Evolutionary conservation across 2,329 filamentous ascomycete genomes (phyloP).

Genomic region (Sarocladiaceae sp.): DNA sequence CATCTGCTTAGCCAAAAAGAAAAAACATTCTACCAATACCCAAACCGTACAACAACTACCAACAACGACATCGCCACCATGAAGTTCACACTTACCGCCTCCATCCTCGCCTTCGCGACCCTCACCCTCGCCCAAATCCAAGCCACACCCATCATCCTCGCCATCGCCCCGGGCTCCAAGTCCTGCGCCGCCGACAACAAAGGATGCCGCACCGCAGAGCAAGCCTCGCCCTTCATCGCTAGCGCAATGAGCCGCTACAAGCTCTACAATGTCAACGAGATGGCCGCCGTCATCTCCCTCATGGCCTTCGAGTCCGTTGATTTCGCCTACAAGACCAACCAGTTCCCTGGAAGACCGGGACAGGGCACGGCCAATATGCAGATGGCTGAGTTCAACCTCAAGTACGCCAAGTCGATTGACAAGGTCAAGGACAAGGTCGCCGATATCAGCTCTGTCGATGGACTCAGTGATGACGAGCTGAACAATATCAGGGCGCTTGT

Average conservation of each 20-base stretch:
- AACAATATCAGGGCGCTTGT: slow-evolving; percentile 41
- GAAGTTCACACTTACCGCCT: background rate
- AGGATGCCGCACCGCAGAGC: slow-evolving; percentile 63
- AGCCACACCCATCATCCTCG: slow-evolving; percentile 36
- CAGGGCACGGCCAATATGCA: slow-evolving; percentile 66
- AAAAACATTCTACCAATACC: too few relatives aligned
- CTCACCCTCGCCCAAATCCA: slow-evolving; percentile 12
- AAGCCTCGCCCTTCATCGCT: slow-evolving; percentile 55
- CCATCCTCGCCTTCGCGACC: background rate
- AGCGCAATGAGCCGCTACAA: slow-evolving; percentile 53
- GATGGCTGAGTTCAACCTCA: slow-evolving; percentile 36
- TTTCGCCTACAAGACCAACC: slow-evolving; percentile 69
- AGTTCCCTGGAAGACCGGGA: slow-evolving; percentile 51
- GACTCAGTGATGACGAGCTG: slow-evolving; percentile 25
- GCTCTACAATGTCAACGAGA: slow-evolving; percentile 51
- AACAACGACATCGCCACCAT: background rate
- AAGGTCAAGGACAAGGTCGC: slow-evolving; percentile 30
- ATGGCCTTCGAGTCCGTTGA: slow-evolving; percentile 68
- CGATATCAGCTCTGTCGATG: slow-evolving; percentile 21
- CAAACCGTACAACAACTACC: too few relatives aligned
- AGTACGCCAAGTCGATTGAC: slow-evolving; percentile 42
- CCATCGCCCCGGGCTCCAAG: slow-evolving; percentile 54
- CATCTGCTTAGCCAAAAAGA: too few relatives aligned
- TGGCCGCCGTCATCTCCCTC: slow-evolving; percentile 66
- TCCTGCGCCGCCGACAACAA: slow-evolving; percentile 42